A percentile compares a stretch with the other conserved stretches of the same genome.
These are phyloP conservation scores for Peniophora sp. DNA, from an alignment of 1,284 basidiomycete species.

Conservation along the genomic window DNA sequence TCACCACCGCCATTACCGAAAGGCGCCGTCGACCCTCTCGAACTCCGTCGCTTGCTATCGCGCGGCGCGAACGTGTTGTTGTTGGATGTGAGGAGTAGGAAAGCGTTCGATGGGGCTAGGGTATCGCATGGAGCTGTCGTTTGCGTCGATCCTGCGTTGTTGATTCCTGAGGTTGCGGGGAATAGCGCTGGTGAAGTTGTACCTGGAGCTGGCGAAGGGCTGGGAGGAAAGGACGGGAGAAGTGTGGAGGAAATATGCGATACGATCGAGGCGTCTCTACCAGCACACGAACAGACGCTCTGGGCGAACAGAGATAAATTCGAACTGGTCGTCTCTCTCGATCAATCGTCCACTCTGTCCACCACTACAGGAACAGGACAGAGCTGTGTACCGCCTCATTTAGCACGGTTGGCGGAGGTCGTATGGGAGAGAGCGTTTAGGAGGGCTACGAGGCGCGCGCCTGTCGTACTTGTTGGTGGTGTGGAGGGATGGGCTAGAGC, in stretches of 20 bases:
- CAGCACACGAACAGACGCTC: constrained; percentile 59
- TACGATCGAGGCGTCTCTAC: constrained; percentile 68
- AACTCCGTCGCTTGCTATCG: constrained; percentile 53
- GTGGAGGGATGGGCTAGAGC: constrained; percentile 76
- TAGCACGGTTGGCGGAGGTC: constrained; percentile 55
- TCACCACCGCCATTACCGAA: constrained; percentile 26
- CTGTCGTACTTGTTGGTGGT: constrained; percentile 83
- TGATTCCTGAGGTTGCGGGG: constrained; percentile 42
- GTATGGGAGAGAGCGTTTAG: constrained; percentile 71
- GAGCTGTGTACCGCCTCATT: constrained; percentile 29
- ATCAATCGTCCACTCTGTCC: constrained; percentile 35
- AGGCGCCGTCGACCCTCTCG: constrained; percentile 53
- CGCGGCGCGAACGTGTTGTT: constrained; percentile 64
- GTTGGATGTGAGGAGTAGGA: constrained; percentile 76
- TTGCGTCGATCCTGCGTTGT: constrained; percentile 80
- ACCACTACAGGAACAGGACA: constrained; percentile 33
- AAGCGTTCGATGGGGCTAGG: constrained; percentile 69
- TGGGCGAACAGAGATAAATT: constrained; percentile 83
- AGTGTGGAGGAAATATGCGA: constrained; percentile 55
- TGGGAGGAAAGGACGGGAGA: constrained; percentile 4
- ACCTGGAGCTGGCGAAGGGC: not conserved
- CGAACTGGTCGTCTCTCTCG: constrained; percentile 88
- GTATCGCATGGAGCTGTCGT: constrained; percentile 68
- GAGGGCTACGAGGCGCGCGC: constrained; percentile 70
- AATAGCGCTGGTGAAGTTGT: constrained; percentile 38